phyloP scores from a whole-genome alignment of 2,329 filamentous ascomycete species.

The Botrytis tulipae region DNA sequence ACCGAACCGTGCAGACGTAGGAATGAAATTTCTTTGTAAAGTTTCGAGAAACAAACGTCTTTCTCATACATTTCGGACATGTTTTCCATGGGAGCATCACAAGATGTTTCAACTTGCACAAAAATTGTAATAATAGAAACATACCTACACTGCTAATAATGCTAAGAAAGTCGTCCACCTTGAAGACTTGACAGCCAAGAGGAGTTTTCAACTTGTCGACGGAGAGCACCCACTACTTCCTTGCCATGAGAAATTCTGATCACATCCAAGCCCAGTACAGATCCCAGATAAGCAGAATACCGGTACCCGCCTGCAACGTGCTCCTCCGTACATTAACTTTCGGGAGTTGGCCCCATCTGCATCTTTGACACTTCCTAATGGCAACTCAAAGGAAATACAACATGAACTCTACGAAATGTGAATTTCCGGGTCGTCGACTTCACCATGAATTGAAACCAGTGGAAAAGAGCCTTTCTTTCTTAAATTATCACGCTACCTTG shows the following conservation, averaged over 20 bases:
- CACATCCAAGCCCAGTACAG: not conserved
- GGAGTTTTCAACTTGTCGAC: not conserved
- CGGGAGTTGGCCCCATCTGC: not conserved
- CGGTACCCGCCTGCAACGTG: not conserved
- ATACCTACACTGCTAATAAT: not conserved
- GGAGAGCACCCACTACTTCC: not conserved
- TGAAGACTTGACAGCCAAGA: not conserved
- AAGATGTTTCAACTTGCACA: not conserved
- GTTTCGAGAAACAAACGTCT: not conserved
- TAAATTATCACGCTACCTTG: not conserved
- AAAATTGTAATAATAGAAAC: not conserved
- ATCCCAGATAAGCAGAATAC: not conserved
- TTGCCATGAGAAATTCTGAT: not conserved
- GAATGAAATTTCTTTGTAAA: not conserved
- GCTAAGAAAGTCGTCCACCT: not conserved
- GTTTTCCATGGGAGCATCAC: not conserved
- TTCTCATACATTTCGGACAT: not conserved
- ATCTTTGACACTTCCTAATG: slow-evolving; percentile 9
- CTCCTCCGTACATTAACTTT: slow-evolving; percentile 2
- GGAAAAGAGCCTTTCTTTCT: not conserved
- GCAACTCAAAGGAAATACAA: not conserved
- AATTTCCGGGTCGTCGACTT: not conserved
- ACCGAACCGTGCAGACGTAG: not conserved
- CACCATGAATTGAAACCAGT: not conserved
- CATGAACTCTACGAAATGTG: not conserved